Percentiles rank a stretch among this genome's conserved stretches.
phyloP scores from a whole-genome alignment of 768 basidiomycete genomes.

The Tulasnella sp. region DNA sequence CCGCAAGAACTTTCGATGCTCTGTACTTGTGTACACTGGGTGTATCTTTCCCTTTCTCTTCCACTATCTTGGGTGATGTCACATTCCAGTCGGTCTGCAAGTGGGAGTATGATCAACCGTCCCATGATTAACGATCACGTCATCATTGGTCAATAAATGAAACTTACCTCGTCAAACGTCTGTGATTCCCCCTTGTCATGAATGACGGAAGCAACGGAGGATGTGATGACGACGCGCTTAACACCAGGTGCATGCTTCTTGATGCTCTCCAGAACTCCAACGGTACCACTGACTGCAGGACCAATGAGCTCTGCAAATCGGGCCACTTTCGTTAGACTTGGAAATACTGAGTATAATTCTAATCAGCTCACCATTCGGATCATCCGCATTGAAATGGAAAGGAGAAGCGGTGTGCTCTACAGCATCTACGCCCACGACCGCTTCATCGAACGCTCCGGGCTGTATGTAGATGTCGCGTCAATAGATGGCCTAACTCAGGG shows the following conservation, averaged over 20 bases:
- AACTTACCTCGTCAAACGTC: constrained; percentile 3
- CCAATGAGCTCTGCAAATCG: constrained; percentile 25
- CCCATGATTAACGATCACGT: neutral
- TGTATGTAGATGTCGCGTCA: neutral
- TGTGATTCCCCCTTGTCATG: constrained; percentile 1
- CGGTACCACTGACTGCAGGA: constrained; percentile 31
- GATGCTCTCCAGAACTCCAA: constrained; percentile 26
- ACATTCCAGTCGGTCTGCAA: constrained; percentile 30
- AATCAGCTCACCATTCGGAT: too few relatives aligned
- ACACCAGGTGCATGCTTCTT: constrained; percentile 24
- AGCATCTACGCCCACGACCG: constrained; percentile 17
- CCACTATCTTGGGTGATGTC: constrained; percentile 22
- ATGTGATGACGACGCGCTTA: constrained; percentile 31
- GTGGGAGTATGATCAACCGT: neutral
- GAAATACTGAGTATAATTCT: too few relatives aligned
- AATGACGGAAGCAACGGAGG: constrained; percentile 28
- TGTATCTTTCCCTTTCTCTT: constrained; percentile 26
- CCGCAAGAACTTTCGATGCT: constrained; percentile 27
- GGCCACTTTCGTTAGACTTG: too few relatives aligned
- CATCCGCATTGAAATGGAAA: too few relatives aligned
- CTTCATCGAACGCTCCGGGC: constrained; percentile 17
- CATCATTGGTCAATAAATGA: neutral
- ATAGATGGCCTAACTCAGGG: too few relatives aligned
- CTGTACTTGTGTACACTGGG: constrained; percentile 21
- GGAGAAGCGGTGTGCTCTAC: too few relatives aligned